Evolutionary conservation across 2,329 filamentous ascomycete species (phyloP), one percentile per base, ranked within the genome.

Genomic region (Myotisia sp.): DNA sequence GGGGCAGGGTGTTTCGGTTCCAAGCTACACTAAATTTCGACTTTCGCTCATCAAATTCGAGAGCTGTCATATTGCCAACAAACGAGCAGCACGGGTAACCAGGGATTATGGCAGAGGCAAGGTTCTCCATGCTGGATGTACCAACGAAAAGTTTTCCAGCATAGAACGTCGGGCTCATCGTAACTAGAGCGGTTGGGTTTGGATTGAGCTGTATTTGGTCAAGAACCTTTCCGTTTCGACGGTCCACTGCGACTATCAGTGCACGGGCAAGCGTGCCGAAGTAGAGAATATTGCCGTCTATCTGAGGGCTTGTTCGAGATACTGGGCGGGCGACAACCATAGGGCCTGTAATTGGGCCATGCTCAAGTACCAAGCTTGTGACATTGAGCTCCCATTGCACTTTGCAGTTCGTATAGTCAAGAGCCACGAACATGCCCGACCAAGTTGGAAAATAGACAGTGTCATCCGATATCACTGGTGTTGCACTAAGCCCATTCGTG

Each of bases 351-450:
- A 29, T 16, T 14, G 26, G 26, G 13, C 26, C 26, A 16, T 29
- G 14, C 8, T 29, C 26, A 9, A 29, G 26, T 13, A 29, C 26
- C 26, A 29, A 13, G 8, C 14, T 2, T 13, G 26, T 29, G 26
- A 29, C 26, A 13, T 29, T 29, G 13, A 29, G 26, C 26, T 29
- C 26, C 26, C 26, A 29, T 29, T 29, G 26, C 14, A 29, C 26
- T 13, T 29, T 29, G 26, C 26, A 29, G 8, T 8, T 9, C 9
- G 26, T 14, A 13, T 9, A 29, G 14, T 29, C 26, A 29, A 29
- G 26, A 9, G 26, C 26, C 10, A 29, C 26, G 14, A 29, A 29
- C 26, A 29, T 8, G 26, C 26, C 26, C 8, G 8, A 8, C 26
- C 26, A 29, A 8, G 26, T 29, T 10, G 26, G 26, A 29, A n/a